These are phyloP conservation scores for Tephrocybe rancida DNA, from an alignment of 768 basidiomycete species.

Conservation along the genomic window DNA sequence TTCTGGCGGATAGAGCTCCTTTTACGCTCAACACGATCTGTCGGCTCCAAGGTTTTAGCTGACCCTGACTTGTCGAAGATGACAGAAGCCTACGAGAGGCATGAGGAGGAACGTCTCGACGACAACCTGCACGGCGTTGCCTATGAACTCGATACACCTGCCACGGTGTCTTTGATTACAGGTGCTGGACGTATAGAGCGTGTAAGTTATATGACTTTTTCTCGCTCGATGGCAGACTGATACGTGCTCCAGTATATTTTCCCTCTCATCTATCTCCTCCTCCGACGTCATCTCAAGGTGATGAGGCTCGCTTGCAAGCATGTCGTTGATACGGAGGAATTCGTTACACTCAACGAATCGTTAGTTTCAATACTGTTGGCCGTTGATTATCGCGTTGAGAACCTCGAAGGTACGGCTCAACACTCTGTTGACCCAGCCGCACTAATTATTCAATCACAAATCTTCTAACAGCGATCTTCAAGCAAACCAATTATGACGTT, in stretches of 20 bases:
- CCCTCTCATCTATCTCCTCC: slow-evolving; percentile 35
- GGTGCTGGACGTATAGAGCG: slow-evolving; percentile 37
- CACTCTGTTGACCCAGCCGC: neutral
- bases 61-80: slow-evolving; percentile 29
- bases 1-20: slow-evolving; percentile 38
- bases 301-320: slow-evolving; percentile 35
- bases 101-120: slow-evolving; percentile 33
- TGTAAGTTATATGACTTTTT: slow-evolving; percentile 20
- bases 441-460: too few relatives aligned
- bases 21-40: slow-evolving; percentile 32
- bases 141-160: slow-evolving; percentile 36
- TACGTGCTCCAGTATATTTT: slow-evolving; percentile 32
- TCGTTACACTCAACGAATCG: slow-evolving; percentile 30
- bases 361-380: slow-evolving; percentile 30
- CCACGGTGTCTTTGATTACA: slow-evolving; percentile 34
- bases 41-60: slow-evolving; percentile 26
- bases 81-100: slow-evolving; percentile 26
- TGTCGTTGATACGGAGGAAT: slow-evolving; percentile 33
- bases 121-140: slow-evolving; percentile 27
- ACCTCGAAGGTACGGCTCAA: slow-evolving; percentile 29
- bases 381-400: slow-evolving; percentile 33
- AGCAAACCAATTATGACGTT: slow-evolving; percentile 35
- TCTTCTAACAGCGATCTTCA: slow-evolving; percentile 39
- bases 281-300: slow-evolving; percentile 33
- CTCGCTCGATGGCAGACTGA: neutral